Evolutionary conservation across 306 rosid species (phyloP).

Genomic region (Erythrophleum fordii): DNA sequence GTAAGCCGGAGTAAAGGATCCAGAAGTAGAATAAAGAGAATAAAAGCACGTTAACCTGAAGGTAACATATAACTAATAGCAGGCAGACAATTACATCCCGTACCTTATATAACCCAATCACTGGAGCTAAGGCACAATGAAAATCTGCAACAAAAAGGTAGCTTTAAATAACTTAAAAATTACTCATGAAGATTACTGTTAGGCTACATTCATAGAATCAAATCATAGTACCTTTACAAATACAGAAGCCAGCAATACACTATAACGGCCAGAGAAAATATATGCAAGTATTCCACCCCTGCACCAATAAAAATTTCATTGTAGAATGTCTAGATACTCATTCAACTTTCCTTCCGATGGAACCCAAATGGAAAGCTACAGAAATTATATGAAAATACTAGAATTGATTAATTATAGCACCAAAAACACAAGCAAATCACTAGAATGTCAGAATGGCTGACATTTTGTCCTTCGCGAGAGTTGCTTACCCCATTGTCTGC

Average conservation of each 20-base stretch:
- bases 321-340: constrained; percentile 13
- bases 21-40: constrained; percentile 27
- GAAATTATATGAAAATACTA: not conserved
- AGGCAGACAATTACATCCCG: constrained; percentile 28
- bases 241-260: constrained; percentile 57
- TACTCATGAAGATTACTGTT: constrained; percentile 21
- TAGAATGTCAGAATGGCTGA: constrained; percentile 39
- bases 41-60: constrained; percentile 16
- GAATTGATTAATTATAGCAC: not conserved
- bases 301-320: constrained; percentile 39
- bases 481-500: constrained; percentile 61
- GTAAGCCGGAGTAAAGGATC: not conserved
- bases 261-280: constrained; percentile 58
- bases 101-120: constrained; percentile 46
- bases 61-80: constrained; percentile 24
- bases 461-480: constrained; percentile 59
- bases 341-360: not conserved
- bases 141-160: constrained; percentile 63
- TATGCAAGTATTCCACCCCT: constrained; percentile 68
- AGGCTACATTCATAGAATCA: constrained; percentile 25
- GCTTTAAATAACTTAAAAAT: constrained; percentile 21
- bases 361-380: not conserved
- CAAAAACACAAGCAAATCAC: not conserved
- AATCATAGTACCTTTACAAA: constrained; percentile 61
- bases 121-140: constrained; percentile 54